Percentiles rank a stretch among this genome's conserved stretches.
These are phyloP conservation scores for Pterocarpus santalinus DNA, from an alignment of 306 rosid genomes.

Conservation along the genomic window DNA sequence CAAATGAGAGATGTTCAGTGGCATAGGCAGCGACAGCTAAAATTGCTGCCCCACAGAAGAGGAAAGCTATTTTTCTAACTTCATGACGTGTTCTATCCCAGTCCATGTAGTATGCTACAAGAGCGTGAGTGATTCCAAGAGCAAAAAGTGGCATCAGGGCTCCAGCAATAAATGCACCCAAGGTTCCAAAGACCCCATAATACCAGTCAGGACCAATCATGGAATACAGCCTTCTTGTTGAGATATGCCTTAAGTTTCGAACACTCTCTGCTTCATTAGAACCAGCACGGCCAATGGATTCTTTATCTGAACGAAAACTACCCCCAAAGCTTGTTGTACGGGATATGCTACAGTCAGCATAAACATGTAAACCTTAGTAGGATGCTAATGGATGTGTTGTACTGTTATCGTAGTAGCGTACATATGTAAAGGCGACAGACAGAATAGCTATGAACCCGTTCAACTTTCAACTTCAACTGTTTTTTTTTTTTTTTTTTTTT, in stretches of 20 bases:
- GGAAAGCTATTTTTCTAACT: slow-evolving; percentile 71
- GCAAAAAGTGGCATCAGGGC: slow-evolving; percentile 95
- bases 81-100: slow-evolving; percentile 83
- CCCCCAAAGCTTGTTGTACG: slow-evolving; percentile 74
- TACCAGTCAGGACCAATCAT: slow-evolving; percentile 88
- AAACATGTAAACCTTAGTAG: too few relatives aligned
- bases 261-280: slow-evolving; percentile 59
- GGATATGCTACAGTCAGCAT: slow-evolving; percentile 39
- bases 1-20: slow-evolving; percentile 80
- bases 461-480: too few relatives aligned
- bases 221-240: slow-evolving; percentile 71
- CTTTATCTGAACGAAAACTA: slow-evolving; percentile 88
- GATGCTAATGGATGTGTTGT: too few relatives aligned
- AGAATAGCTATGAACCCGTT: too few relatives aligned
- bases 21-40: slow-evolving; percentile 73
- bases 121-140: slow-evolving; percentile 93
- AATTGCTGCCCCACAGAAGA: slow-evolving; percentile 76
- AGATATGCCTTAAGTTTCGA: slow-evolving; percentile 54
- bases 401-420: too few relatives aligned
- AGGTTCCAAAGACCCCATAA: slow-evolving; percentile 76
- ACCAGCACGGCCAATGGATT: slow-evolving; percentile 58
- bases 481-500: background rate
- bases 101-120: slow-evolving; percentile 87
- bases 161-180: slow-evolving; percentile 83
- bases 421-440: too few relatives aligned